Conservation (phyloP, 768 basidiomycete species). For the Suillus weaverae region DNA sequence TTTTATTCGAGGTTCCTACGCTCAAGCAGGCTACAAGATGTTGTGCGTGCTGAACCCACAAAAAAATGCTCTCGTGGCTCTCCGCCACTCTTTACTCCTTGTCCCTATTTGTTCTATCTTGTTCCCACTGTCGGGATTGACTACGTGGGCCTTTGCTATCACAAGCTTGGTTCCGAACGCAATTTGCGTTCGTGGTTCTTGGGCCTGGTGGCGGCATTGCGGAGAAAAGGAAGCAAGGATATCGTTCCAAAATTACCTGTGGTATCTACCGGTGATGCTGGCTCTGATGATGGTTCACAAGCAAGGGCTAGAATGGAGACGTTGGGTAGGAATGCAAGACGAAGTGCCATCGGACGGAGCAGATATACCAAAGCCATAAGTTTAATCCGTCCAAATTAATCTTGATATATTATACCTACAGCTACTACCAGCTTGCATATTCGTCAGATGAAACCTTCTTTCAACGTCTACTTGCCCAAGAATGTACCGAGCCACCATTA, state of each 20-base stretch:
- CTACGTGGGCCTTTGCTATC: conserved; percentile 86
- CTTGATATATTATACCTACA: neutral
- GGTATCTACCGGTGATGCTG: conserved; percentile 88
- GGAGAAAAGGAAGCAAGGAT: conserved; percentile 76
- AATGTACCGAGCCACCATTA: neutral
- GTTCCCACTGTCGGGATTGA: conserved; percentile 86
- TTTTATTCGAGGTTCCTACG: conserved; percentile 83
- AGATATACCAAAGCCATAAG: neutral
- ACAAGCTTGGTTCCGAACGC: conserved; percentile 76
- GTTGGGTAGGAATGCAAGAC: conserved; percentile 49
- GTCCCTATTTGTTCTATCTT: conserved; percentile 77
- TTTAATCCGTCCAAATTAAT: neutral
- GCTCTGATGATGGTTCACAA: conserved; percentile 96
- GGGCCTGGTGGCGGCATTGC: conserved; percentile 69
- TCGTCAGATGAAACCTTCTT: neutral
- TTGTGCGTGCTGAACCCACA: conserved; percentile 74
- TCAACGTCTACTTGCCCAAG: neutral
- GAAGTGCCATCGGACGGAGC: neutral
- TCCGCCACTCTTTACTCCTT: conserved; percentile 79
- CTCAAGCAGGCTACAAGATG: conserved; percentile 93
- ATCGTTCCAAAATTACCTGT: conserved; percentile 79
- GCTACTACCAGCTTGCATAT: neutral
- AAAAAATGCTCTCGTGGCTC: conserved; percentile 81
- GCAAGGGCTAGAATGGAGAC: conserved; percentile 75
- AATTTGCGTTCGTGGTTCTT: conserved; percentile 67